Evolutionary conservation across 352 stramenopile species (phyloP), one percentile per base, ranked within the genome.

Genomic region (Phytopythium kandeliae): DNA sequence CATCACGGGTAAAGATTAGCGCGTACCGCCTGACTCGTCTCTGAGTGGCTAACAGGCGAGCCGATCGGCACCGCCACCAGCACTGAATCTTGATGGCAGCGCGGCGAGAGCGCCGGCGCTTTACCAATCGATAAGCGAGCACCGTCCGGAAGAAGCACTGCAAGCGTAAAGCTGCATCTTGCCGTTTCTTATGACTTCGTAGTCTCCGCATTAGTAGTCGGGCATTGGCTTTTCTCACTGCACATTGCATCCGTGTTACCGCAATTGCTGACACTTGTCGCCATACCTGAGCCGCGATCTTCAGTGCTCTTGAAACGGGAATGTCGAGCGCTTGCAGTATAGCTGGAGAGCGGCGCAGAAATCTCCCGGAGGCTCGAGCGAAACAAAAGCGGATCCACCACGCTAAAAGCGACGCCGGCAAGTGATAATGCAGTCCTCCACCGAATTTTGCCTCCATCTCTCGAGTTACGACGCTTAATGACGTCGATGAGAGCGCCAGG

Each of bases 71-170:
- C 25, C 77, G 65, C 72, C 72, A 89, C 6, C 38, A 51, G 24
- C 65, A 85, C 54, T 88, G 74, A 36, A 88, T 67, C 15, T 55
- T 48, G 1, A 74, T 24, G 5, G 55, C 57, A 15, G 74, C 70
- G 2, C 52, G 65, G 6, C 58, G 53, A 25, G 55, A 51, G 21
- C 68, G 62, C 17, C 75, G 47, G 25, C 55, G 60, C 37, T 24
- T 38, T 5, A 65, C 56, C 1, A 67, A 43, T 17, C 69, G 58
- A 16, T 54, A 48, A 1, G 72, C 71, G 17, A 69, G 48, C 17
- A 63, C 71, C 22, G 76, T 69, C 19, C 77, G 70, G 25, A 84
- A 65, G 54, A 83, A 73, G 16, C 58, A 48, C 37, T 88, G 77
- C 7, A 88, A 40, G 1, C 45, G 55, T 17, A 67, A 26, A 10